These are phyloP conservation scores for Crithidia fasciculata DNA, from an alignment of 208 protist genomes.

Conservation along the genomic window DNA sequence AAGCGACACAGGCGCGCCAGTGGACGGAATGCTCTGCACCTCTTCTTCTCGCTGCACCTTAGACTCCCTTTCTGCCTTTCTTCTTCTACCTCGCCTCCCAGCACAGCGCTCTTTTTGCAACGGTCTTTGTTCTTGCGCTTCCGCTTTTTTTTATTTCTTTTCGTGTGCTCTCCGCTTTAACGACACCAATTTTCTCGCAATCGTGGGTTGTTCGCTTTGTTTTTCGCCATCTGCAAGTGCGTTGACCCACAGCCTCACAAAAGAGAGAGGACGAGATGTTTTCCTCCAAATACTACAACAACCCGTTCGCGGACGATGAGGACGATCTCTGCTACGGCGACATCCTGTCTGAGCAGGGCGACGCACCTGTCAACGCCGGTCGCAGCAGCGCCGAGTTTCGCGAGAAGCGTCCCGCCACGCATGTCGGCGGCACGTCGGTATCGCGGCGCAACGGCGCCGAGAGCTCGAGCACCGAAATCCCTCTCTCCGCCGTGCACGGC, in stretches of 20 bases:
- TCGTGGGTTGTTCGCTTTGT: background rate
- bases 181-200: no score
- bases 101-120: no score
- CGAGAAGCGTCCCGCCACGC: background rate
- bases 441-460: slow-evolving; percentile 9
- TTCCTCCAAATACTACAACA: slow-evolving; percentile 53
- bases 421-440: background rate
- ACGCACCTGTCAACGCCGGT: background rate
- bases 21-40: no score
- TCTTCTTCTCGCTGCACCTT: no score
- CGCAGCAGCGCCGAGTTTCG: background rate
- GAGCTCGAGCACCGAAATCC: slow-evolving; percentile 16
- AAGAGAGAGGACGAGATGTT: slow-evolving; percentile 9
- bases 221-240: background rate
- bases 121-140: no score
- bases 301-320: slow-evolving; percentile 71
- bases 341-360: slow-evolving; percentile 33
- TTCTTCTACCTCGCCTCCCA: no score
- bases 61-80: no score
- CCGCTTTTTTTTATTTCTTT: no score
- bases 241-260: background rate
- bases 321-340: slow-evolving; percentile 71
- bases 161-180: no score
- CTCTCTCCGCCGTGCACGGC: slow-evolving; percentile 12
- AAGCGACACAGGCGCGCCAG: no score